These are phyloP conservation scores for Tulasnella sp. DNA, from an alignment of 768 basidiomycete genomes.

Conservation along the genomic window DNA sequence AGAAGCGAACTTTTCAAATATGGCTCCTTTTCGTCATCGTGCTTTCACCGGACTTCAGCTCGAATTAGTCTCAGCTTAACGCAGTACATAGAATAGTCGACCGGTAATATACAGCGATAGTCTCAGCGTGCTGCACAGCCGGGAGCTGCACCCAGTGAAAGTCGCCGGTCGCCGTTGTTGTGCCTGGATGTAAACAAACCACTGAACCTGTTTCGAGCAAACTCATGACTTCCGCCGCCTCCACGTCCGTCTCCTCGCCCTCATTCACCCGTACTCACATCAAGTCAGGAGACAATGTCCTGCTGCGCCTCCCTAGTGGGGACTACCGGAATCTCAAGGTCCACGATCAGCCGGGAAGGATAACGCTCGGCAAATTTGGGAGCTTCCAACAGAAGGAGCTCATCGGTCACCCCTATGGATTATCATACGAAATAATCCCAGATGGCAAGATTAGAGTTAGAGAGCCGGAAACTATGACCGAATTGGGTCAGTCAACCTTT, in stretches of 20 bases:
- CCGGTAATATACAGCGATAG: too few species aligned
- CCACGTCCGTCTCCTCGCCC: background rate
- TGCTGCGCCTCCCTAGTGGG: conserved; percentile 75
- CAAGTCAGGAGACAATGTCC: conserved; percentile 52
- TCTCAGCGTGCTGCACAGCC: too few species aligned
- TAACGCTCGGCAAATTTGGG: conserved; percentile 82
- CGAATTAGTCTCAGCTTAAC: too few species aligned
- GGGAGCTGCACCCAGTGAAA: too few species aligned
- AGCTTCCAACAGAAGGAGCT: conserved; percentile 75
- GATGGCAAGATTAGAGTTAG: conserved; percentile 64
- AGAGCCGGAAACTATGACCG: conserved; percentile 62
- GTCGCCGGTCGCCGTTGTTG: background rate
- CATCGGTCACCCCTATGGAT: conserved; percentile 77
- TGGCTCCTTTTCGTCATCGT: background rate
- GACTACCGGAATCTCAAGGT: conserved; percentile 72
- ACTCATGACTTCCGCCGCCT: background rate
- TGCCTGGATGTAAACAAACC: conserved; percentile 5
- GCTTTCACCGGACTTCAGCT: background rate
- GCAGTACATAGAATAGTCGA: too few species aligned
- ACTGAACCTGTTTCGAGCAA: background rate
- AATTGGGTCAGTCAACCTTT: conserved; percentile 60
- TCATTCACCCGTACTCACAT: conserved; percentile 17
- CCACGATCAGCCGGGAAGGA: conserved; percentile 60
- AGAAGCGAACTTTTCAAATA: background rate
- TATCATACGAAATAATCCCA: conserved; percentile 75